Conservation (phyloP, 257 asterid species). For the Ilex aquifolium region DNA sequence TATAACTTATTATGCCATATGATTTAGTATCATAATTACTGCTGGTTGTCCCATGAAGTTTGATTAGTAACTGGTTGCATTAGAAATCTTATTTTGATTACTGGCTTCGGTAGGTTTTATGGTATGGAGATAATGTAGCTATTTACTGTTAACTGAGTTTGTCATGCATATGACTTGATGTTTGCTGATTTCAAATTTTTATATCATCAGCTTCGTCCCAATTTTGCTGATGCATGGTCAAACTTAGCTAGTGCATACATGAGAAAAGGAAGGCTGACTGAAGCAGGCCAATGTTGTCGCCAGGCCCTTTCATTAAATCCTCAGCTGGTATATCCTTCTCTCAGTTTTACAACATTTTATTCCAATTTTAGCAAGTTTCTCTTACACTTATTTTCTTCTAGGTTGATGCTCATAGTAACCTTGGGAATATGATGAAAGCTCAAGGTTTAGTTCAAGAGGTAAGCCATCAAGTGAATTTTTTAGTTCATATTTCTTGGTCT, state of each 20-base stretch:
- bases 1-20: too few species aligned
- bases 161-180: slow-evolving; percentile 2
- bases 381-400: slow-evolving; percentile 24
- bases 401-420: slow-evolving; percentile 99
- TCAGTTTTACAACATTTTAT: slow-evolving; percentile 6
- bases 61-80: background rate
- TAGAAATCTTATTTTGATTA: background rate
- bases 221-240: slow-evolving; percentile 99
- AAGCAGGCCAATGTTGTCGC: slow-evolving; percentile 99
- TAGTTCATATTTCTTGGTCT: too few species aligned
- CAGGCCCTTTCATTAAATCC: slow-evolving; percentile 96
- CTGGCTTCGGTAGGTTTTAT: background rate
- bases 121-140: background rate
- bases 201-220: slow-evolving; percentile 82
- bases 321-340: slow-evolving; percentile 50
- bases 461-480: background rate
- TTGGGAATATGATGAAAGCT: slow-evolving; percentile 98
- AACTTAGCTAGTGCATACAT: slow-evolving; percentile 97
- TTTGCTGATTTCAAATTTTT: background rate
- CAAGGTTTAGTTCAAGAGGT: slow-evolving; percentile 97
- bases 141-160: background rate
- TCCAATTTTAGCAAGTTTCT: slow-evolving; percentile 9
- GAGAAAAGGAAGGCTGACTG: slow-evolving; percentile 87
- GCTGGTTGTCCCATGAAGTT: too few species aligned
- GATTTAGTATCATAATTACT: too few species aligned